Conservation (phyloP, 805 yeast genomes). For the Tetrapisispora namnaoensis region DNA sequence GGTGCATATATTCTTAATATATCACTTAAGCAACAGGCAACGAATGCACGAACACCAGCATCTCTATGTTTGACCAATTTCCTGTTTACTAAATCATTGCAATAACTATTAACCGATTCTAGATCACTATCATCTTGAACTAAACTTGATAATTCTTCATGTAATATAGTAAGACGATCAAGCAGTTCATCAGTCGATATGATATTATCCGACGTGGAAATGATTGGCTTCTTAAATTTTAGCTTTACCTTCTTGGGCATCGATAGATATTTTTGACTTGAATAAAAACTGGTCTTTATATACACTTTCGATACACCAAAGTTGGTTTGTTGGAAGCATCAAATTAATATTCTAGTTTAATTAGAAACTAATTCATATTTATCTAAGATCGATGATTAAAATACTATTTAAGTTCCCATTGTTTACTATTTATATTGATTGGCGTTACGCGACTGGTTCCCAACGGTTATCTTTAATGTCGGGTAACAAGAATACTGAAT, state of each 20-base stretch:
- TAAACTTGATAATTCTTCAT: slow-evolving; percentile 51
- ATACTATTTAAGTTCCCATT: too few species aligned
- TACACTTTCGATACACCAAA: not conserved
- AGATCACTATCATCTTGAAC: slow-evolving; percentile 53
- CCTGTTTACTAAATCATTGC: slow-evolving; percentile 44
- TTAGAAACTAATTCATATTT: too few species aligned
- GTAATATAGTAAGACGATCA: slow-evolving; percentile 44
- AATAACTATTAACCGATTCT: slow-evolving; percentile 35
- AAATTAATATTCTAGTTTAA: too few species aligned
- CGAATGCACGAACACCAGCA: slow-evolving; percentile 56
- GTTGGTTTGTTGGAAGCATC: not conserved
- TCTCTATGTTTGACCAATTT: slow-evolving; percentile 55
- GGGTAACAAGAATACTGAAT: not conserved
- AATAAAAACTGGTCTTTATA: not conserved
- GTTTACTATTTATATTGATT: not conserved
- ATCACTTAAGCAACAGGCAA: slow-evolving; percentile 68
- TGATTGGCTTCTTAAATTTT: slow-evolving; percentile 37
- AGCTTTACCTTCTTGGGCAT: slow-evolving; percentile 14
- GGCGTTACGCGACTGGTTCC: slow-evolving; percentile 1
- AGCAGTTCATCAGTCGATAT: slow-evolving; percentile 56
- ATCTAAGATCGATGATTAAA: too few species aligned
- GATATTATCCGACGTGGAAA: slow-evolving; percentile 47
- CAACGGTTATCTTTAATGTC: not conserved
- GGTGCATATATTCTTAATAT: slow-evolving; percentile 75
- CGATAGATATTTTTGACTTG: not conserved